phyloP scores from a whole-genome alignment of 768 basidiomycete genomes.

The Aureoboletus auriporus region DNA sequence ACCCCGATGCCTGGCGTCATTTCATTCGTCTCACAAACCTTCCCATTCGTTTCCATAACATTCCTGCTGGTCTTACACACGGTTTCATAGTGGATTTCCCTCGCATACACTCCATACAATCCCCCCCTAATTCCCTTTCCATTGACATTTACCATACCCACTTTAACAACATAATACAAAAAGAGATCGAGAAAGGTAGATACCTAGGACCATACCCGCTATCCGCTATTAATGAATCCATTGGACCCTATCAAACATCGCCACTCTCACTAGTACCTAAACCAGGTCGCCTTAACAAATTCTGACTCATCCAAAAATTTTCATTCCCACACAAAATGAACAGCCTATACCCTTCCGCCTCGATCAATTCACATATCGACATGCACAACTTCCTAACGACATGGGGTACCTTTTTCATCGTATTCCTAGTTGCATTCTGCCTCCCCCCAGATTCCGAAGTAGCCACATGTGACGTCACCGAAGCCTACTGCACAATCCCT shows the following conservation, averaged over 20 bases:
- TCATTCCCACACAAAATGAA: background rate
- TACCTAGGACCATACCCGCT: too few species aligned
- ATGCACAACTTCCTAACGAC: background rate
- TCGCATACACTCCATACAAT: too few species aligned
- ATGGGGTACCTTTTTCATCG: background rate
- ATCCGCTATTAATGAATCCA: too few species aligned
- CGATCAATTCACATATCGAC: background rate
- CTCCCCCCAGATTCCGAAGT: background rate
- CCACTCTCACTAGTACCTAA: too few species aligned
- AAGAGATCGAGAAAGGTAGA: too few species aligned
- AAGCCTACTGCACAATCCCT: background rate
- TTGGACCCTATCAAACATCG: too few species aligned
- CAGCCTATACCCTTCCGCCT: background rate
- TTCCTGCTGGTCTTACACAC: background rate
- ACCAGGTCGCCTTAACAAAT: background rate
- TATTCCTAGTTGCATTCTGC: background rate
- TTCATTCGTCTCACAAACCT: background rate
- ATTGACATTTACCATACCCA: too few species aligned
- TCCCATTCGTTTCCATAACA: accelerated
- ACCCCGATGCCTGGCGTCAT: background rate
- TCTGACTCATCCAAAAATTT: background rate
- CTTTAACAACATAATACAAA: too few species aligned
- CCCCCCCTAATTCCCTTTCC: too few species aligned
- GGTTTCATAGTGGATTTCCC: background rate
- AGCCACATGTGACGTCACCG: background rate